These are phyloP conservation scores for Macrolepiota albuminosa DNA, from an alignment of 768 basidiomycete species.

Conservation along the genomic window DNA sequence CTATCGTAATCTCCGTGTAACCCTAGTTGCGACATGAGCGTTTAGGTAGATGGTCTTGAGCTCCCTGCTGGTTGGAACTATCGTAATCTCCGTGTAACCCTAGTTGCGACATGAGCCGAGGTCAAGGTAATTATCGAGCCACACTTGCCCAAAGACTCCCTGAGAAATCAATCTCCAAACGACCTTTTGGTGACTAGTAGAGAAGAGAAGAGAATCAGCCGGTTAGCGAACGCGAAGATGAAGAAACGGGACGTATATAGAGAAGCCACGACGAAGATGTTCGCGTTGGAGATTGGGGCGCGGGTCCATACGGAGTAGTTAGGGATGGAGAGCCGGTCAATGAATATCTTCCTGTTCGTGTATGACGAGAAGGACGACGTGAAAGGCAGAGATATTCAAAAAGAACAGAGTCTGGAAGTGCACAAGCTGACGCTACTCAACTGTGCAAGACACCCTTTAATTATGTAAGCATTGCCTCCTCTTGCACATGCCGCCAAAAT, in stretches of 20 bases:
- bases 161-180: conserved; percentile 91
- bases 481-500: conserved; percentile 65
- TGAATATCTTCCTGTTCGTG: conserved; percentile 20
- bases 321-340: conserved; percentile 21
- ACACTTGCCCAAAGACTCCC: conserved; percentile 75
- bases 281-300: conserved; percentile 68
- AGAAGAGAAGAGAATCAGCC: conserved; percentile 46
- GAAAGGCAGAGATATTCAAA: conserved; percentile 5
- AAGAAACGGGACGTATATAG: conserved; percentile 68
- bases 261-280: conserved; percentile 77
- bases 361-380: conserved; percentile 7
- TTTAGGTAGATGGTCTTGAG: conserved; percentile 85
- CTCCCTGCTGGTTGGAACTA: conserved; percentile 75
- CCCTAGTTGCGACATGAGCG: conserved; percentile 49
- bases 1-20: conserved; percentile 88
- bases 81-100: conserved; percentile 93
- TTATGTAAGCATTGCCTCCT: conserved; percentile 28
- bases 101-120: conserved; percentile 28
- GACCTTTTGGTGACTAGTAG: conserved; percentile 95
- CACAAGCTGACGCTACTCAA: conserved; percentile 14
- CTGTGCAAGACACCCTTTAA: conserved; percentile 15
- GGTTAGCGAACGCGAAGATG: conserved; percentile 18
- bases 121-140: conserved; percentile 3
- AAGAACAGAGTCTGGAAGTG: conserved; percentile 11
- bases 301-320: conserved; percentile 36